Evolutionary conservation across 2,329 filamentous ascomycete species (phyloP).

Genomic region (Rhynchosporium secalis): DNA sequence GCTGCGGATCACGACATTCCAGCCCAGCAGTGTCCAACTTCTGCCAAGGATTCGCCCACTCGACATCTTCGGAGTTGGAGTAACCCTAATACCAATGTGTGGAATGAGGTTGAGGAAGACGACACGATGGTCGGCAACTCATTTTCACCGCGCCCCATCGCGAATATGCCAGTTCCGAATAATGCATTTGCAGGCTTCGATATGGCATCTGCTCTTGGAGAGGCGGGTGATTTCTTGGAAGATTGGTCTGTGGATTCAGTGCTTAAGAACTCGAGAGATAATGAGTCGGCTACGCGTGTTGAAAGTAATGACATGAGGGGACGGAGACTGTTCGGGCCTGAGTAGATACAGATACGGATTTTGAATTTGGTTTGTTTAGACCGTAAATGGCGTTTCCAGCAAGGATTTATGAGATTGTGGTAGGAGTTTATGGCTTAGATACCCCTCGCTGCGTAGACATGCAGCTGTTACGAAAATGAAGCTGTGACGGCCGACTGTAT

Average conservation of each 20-base stretch:
- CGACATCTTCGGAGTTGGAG: constrained; percentile 48
- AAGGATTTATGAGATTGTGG: neutral
- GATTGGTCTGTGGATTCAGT: constrained; percentile 44
- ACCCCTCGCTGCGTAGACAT: constrained; percentile 14
- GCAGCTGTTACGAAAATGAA: constrained; percentile 4
- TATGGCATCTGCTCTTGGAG: constrained; percentile 36
- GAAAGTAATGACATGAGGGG: constrained; percentile 25
- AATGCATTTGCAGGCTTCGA: constrained; percentile 22
- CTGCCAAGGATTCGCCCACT: constrained; percentile 35
- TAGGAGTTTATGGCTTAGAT: constrained; percentile 22
- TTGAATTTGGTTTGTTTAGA: neutral
- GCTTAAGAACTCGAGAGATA: constrained; percentile 38
- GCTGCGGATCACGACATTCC: constrained; percentile 44
- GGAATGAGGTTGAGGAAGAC: constrained; percentile 10
- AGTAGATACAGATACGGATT: constrained; percentile 8
- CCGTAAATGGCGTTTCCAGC: neutral
- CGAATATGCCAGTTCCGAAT: neutral
- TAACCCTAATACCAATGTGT: constrained; percentile 36
- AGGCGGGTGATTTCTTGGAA: constrained; percentile 36
- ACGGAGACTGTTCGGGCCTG: constrained; percentile 30
- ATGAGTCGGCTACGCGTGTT: constrained; percentile 4
- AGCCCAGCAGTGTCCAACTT: constrained; percentile 16
- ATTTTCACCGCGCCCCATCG: neutral
- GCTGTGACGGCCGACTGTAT: neutral
- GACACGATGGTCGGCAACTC: neutral